Conservation (phyloP, 2,329 filamentous ascomycete genomes). For the Harringtonia aguacate region DNA sequence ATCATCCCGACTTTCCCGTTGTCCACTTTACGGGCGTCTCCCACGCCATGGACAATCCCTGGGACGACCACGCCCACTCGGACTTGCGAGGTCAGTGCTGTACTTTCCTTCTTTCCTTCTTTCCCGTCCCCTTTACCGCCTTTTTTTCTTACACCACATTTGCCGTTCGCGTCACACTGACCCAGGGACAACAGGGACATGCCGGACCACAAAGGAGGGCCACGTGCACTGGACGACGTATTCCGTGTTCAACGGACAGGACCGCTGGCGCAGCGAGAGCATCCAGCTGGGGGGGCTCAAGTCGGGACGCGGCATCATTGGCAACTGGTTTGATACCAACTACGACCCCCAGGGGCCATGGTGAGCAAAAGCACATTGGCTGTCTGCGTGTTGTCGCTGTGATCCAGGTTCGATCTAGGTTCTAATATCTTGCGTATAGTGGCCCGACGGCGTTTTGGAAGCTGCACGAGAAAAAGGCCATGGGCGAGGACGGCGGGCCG, state of each 20-base stretch:
- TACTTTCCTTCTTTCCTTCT: neutral
- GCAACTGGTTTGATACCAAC: constrained; percentile 73
- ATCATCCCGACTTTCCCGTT: constrained; percentile 48
- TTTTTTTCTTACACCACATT: neutral
- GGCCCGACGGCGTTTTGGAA: constrained; percentile 76
- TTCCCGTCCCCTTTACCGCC: neutral
- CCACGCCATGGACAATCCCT: constrained; percentile 49
- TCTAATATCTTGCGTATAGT: constrained; percentile 20
- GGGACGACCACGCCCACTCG: constrained; percentile 60
- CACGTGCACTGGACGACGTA: constrained; percentile 67
- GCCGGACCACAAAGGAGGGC: constrained; percentile 55
- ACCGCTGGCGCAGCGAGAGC: constrained; percentile 67
- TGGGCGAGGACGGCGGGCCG: neutral
- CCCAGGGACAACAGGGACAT: constrained; percentile 33
- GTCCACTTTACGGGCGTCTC: constrained; percentile 58
- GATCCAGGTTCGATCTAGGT: neutral
- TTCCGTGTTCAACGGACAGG: constrained; percentile 52
- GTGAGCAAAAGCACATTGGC: no score
- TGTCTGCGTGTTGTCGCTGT: no score
- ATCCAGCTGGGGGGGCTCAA: constrained; percentile 60
- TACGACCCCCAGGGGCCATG: constrained; percentile 54
- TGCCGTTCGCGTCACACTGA: no score
- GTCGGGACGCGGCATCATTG: constrained; percentile 57
- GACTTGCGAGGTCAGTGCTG: constrained; percentile 44
- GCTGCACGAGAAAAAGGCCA: constrained; percentile 21